Evolutionary conservation across 139 green algal species (phyloP).

Genomic region (Chlorella sp.): DNA sequence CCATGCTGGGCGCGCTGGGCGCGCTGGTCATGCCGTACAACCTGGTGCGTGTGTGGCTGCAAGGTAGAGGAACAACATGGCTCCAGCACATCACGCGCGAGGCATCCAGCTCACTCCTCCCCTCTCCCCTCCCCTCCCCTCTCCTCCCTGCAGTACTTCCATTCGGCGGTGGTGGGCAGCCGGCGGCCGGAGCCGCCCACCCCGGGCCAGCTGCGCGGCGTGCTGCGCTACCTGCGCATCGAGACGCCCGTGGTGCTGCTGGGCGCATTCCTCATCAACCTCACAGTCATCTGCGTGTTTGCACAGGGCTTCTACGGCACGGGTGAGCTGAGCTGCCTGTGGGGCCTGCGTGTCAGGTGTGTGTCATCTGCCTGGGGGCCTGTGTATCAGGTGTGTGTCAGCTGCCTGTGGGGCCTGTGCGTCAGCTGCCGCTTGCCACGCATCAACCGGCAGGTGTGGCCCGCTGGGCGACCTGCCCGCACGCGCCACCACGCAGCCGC

Average conservation of each 20-base stretch:
- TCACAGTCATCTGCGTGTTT: slow-evolving; percentile 47
- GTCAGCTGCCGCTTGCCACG: no score
- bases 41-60: slow-evolving; percentile 11
- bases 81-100: no score
- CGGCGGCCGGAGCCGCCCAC: slow-evolving; percentile 10
- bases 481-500: no score
- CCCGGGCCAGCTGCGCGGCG: slow-evolving; percentile 4
- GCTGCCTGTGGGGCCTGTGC: no score
- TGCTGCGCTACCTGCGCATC: slow-evolving; percentile 48
- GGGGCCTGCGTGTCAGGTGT: neutral
- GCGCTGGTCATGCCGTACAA: slow-evolving; percentile 55
- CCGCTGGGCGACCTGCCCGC: no score
- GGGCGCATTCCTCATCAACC: slow-evolving; percentile 49
- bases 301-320: slow-evolving; percentile 38
- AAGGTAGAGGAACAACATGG: no score
- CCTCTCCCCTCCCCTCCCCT: neutral
- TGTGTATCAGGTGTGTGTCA: no score
- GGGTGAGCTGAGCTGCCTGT: neutral
- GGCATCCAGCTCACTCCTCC: no score
- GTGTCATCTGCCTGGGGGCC: no score
- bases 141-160: neutral
- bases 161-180: no score
- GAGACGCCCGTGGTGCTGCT: slow-evolving; percentile 50
- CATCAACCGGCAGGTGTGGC: no score
- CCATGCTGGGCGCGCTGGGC: slow-evolving; percentile 40